Conservation (phyloP, 108 stramenopile species). For the Skeletonema potamos region DNA sequence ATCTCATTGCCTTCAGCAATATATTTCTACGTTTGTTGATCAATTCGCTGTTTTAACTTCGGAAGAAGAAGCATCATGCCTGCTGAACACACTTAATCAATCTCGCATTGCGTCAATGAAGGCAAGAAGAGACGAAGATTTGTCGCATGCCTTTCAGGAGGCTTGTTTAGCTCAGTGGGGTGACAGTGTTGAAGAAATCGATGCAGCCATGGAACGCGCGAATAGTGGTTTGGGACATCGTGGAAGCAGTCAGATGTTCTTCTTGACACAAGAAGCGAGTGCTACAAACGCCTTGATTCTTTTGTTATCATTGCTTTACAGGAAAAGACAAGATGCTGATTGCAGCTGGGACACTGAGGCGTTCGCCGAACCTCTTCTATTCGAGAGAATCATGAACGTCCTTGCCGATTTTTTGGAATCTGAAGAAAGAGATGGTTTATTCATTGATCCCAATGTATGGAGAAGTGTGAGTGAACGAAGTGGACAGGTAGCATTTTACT, state of each 20-base stretch:
- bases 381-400: slow-evolving; percentile 63
- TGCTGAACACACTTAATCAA: slow-evolving; percentile 52
- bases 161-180: slow-evolving; percentile 78
- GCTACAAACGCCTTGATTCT: slow-evolving; percentile 67
- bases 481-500: slow-evolving; percentile 78
- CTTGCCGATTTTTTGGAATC: slow-evolving; percentile 68
- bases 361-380: slow-evolving; percentile 68
- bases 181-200: slow-evolving; percentile 70
- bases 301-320: slow-evolving; percentile 62
- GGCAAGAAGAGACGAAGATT: slow-evolving; percentile 58
- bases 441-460: slow-evolving; percentile 81
- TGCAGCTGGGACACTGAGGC: slow-evolving; percentile 51
- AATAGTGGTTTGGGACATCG: slow-evolving; percentile 55
- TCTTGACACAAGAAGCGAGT: slow-evolving; percentile 85
- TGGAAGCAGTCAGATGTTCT: slow-evolving; percentile 84
- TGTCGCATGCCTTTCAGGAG: slow-evolving; percentile 80
- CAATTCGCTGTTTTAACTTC: slow-evolving; percentile 33
- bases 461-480: slow-evolving; percentile 71
- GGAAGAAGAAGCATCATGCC: slow-evolving; percentile 37
- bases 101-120: slow-evolving; percentile 58
- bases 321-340: slow-evolving; percentile 7
- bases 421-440: slow-evolving; percentile 63
- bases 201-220: slow-evolving; percentile 54
- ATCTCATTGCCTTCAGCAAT: slow-evolving; percentile 71
- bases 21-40: slow-evolving; percentile 42